Conservation (phyloP, 441 rosid species). For the Geranium incanum region DNA sequence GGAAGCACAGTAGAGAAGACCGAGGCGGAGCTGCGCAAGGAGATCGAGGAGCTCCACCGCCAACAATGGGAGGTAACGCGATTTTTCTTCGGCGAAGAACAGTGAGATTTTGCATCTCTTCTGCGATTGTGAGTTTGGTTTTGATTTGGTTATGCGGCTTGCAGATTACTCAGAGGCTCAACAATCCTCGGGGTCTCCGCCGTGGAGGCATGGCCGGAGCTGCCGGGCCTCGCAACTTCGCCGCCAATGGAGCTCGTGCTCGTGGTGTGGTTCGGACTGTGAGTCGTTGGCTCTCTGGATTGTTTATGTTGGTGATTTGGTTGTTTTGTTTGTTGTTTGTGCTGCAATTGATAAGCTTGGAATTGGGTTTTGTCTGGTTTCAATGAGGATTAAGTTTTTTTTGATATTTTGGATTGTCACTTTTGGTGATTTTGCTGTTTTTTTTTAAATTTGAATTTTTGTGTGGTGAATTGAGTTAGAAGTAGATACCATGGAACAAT, state of each 20-base stretch:
- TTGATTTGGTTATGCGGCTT: not conserved
- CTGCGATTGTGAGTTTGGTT: not conserved
- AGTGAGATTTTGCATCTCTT: not conserved
- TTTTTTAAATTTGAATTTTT: not conserved
- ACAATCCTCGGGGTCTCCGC: slow-evolving; percentile 91
- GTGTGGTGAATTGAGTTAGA: not conserved
- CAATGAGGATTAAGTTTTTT: not conserved
- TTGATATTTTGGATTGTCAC: not conserved
- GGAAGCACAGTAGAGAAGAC: slow-evolving; percentile 66
- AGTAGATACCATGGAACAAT: not conserved
- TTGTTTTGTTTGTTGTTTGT: not conserved
- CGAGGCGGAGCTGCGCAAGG: slow-evolving; percentile 66
- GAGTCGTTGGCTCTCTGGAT: slow-evolving; percentile 4
- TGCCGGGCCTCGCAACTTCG: slow-evolving; percentile 48
- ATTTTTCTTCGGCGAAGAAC: not conserved
- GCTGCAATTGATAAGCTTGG: not conserved
- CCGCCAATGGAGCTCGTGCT: slow-evolving; percentile 49
- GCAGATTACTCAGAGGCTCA: slow-evolving; percentile 80
- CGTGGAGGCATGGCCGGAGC: slow-evolving; percentile 47
- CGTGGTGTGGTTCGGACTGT: slow-evolving; percentile 65
- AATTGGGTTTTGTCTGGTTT: slow-evolving; percentile 4
- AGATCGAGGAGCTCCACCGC: slow-evolving; percentile 88
- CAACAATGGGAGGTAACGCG: slow-evolving; percentile 74
- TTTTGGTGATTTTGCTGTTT: not conserved
- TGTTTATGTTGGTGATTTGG: not conserved